Evolutionary conservation across 1,284 basidiomycete species (phyloP).

Genomic region (Polyporus tsugae): DNA sequence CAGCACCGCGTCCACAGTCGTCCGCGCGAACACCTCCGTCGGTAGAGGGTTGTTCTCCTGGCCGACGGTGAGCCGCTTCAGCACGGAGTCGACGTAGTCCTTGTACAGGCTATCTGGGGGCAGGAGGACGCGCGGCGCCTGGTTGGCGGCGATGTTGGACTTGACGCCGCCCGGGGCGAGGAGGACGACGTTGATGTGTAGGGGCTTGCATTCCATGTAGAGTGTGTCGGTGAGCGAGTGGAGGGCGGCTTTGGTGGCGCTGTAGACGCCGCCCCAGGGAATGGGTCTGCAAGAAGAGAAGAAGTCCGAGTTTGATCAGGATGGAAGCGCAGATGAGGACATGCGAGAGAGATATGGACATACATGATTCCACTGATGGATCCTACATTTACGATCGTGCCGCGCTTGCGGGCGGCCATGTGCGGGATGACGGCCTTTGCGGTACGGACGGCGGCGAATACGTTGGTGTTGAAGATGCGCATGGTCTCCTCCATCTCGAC

Average conservation of each 20-base stretch:
- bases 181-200: constrained; percentile 66
- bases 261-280: constrained; percentile 77
- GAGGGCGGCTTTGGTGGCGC: constrained; percentile 71
- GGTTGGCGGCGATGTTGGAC: constrained; percentile 67
- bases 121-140: constrained; percentile 50
- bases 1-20: constrained; percentile 55
- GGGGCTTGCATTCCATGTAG: constrained; percentile 74
- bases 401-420: constrained; percentile 69
- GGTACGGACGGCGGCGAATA: constrained; percentile 66
- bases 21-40: constrained; percentile 56
- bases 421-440: constrained; percentile 70
- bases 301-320: too few relatives aligned
- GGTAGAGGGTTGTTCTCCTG: constrained; percentile 57
- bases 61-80: constrained; percentile 35
- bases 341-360: constrained; percentile 33
- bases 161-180: constrained; percentile 64
- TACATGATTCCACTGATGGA: constrained; percentile 69
- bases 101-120: constrained; percentile 59
- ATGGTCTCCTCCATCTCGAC: constrained; percentile 60
- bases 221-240: constrained; percentile 69
- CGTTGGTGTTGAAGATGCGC: constrained; percentile 67
- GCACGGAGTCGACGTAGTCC: constrained; percentile 55
- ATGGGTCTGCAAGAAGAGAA: constrained; percentile 53
- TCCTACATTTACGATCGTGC: constrained; percentile 78
- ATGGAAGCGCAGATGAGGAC: background rate